These are phyloP conservation scores for Pulveroboletus ravenelii DNA, from an alignment of 768 basidiomycete genomes.

Conservation along the genomic window DNA sequence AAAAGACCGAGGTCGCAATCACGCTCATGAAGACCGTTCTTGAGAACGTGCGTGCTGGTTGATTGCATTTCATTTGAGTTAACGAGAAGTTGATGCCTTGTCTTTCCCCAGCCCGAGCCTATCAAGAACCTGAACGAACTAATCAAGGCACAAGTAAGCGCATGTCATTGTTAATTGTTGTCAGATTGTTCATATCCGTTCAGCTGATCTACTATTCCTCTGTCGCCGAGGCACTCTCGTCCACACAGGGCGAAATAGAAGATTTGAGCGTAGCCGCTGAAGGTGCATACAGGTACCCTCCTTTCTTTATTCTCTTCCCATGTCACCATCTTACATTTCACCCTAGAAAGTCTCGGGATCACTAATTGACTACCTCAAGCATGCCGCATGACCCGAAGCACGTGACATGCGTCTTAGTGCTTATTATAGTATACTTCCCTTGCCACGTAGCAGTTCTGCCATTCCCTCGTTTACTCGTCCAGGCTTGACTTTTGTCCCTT, in stretches of 20 bases:
- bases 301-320: neutral
- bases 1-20: conserved; percentile 96
- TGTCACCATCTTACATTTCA: conserved; percentile 1
- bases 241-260: conserved; percentile 87
- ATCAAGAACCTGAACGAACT: conserved; percentile 92
- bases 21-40: conserved; percentile 97
- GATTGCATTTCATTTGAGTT: neutral
- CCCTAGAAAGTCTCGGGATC: conserved; percentile 81
- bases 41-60: conserved; percentile 72
- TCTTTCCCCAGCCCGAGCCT: conserved; percentile 75
- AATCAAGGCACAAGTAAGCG: conserved; percentile 75
- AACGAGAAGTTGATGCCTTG: neutral
- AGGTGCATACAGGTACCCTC: conserved; percentile 79
- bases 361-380: conserved; percentile 42
- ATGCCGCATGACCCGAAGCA: neutral
- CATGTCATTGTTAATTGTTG: neutral
- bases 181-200: conserved; percentile 4
- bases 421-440: conserved; percentile 10
- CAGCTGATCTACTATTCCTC: conserved; percentile 69
- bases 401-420: neutral
- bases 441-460: conserved; percentile 1
- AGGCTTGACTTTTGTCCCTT: neutral
- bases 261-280: conserved; percentile 91
- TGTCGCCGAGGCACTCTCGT: conserved; percentile 77
- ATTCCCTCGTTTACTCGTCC: neutral